These are phyloP conservation scores for Closterium sp. DNA, from an alignment of 139 green algal species.

Conservation along the genomic window DNA sequence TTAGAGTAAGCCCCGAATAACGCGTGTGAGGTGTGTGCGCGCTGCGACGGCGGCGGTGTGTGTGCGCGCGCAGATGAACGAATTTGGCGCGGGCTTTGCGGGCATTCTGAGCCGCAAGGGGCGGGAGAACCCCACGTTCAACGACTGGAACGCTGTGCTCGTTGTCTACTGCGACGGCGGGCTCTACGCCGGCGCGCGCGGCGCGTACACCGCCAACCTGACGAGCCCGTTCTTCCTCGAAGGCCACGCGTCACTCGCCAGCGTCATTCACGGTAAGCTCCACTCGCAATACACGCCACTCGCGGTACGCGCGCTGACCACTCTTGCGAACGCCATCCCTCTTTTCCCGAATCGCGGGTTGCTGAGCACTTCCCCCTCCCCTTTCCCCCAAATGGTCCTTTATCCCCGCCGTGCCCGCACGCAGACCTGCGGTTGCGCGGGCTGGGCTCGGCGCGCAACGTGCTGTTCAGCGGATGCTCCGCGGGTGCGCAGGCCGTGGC, in stretches of 20 bases:
- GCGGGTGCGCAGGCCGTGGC: conserved; percentile 5
- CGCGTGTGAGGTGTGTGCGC: neutral
- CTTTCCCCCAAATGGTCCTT: too few relatives aligned
- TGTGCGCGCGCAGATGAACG: neutral
- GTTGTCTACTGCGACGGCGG: conserved; percentile 4
- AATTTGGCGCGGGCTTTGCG: neutral
- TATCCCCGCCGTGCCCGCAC: neutral
- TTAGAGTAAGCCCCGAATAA: neutral
- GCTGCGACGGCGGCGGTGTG: neutral
- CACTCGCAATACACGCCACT: too few relatives aligned
- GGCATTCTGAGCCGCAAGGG: conserved; percentile 8
- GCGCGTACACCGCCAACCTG: neutral
- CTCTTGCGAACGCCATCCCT: too few relatives aligned
- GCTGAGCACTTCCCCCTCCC: too few relatives aligned
- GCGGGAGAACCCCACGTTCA: neutral
- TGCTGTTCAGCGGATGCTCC: neutral
- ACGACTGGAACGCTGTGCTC: conserved; percentile 8
- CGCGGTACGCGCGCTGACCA: too few relatives aligned
- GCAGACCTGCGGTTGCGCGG: neutral
- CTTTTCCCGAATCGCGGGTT: too few relatives aligned
- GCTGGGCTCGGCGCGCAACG: neutral
- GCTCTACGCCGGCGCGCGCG: neutral
- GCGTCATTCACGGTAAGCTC: neutral
- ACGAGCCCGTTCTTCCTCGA: neutral
- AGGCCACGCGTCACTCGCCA: neutral